Conservation (phyloP, 352 stramenopile species). For the Phytopythium helicoides region DNA sequence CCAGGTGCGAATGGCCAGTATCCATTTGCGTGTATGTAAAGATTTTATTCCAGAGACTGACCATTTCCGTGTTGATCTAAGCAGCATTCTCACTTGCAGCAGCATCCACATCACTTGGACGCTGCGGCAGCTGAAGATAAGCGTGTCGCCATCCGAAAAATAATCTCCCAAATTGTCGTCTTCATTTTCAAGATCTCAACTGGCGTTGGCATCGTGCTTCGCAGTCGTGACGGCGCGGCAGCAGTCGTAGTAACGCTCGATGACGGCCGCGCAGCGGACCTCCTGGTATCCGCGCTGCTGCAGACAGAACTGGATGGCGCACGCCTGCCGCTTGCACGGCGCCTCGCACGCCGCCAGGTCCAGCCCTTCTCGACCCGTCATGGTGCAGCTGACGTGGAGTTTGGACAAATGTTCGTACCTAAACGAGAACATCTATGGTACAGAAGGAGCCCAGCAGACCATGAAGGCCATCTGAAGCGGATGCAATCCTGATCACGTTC, state of each 20-base stretch:
- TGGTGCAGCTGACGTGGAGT: slow-evolving; percentile 7
- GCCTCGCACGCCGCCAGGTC: slow-evolving; percentile 47
- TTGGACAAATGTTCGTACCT: background rate
- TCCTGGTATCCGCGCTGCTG: slow-evolving; percentile 75
- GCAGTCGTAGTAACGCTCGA: slow-evolving; percentile 75
- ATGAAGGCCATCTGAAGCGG: too few relatives aligned
- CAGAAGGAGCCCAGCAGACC: too few relatives aligned
- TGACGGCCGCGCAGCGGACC: slow-evolving; percentile 51
- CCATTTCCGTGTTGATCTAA: background rate
- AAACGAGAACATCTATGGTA: background rate
- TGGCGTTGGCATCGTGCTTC: slow-evolving; percentile 7
- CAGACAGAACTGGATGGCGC: slow-evolving; percentile 82
- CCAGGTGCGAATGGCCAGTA: slow-evolving; percentile 29
- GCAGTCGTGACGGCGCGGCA: slow-evolving; percentile 46
- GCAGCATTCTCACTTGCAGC: slow-evolving; percentile 39
- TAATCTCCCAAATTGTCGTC: background rate
- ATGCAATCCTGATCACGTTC: too few relatives aligned
- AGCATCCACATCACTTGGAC: slow-evolving; percentile 45
- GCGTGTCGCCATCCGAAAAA: background rate
- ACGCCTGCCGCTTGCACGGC: slow-evolving; percentile 70
- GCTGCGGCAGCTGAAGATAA: slow-evolving; percentile 13
- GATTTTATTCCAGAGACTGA: too few relatives aligned
- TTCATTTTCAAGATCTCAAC: background rate
- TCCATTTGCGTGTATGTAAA: background rate
- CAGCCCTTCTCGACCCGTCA: slow-evolving; percentile 14